phyloP scores from a whole-genome alignment of 2,329 filamentous ascomycete genomes.

The Colletotrichum gloeosporioides region DNA sequence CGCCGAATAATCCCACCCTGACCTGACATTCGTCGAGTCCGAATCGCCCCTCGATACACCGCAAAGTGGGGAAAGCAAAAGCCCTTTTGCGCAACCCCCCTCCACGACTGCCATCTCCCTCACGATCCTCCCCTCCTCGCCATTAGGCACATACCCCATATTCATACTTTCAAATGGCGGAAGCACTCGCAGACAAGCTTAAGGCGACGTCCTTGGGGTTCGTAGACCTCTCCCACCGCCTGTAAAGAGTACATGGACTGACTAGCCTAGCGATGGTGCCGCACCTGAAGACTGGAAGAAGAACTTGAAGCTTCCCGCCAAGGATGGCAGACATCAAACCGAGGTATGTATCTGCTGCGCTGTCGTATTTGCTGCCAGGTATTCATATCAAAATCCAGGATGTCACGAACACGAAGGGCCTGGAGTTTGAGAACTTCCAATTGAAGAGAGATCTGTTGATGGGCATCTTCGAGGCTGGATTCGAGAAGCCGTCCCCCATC shows the following conservation, averaged over 20 bases:
- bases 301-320: conserved; percentile 72
- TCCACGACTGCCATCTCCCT: neutral
- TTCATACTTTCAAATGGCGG: conserved; percentile 38
- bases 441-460: conserved; percentile 95
- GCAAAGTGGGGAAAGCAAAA: conserved; percentile 22
- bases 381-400: conserved; percentile 61
- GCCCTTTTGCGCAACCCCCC: conserved; percentile 12
- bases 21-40: neutral
- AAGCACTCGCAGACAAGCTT: conserved; percentile 51
- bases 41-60: conserved; percentile 14
- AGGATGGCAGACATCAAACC: conserved; percentile 81
- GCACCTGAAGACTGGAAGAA: conserved; percentile 75
- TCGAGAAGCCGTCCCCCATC: conserved; percentile 97
- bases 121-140: neutral
- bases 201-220: conserved; percentile 47
- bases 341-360: conserved; percentile 59
- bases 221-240: conserved; percentile 17
- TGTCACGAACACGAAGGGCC: conserved; percentile 96
- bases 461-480: conserved; percentile 99
- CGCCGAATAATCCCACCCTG: neutral
- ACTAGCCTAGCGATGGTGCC: conserved; percentile 51
- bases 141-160: conserved; percentile 8
- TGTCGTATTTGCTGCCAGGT: neutral
- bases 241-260: conserved; percentile 28
- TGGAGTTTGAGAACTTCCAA: conserved; percentile 97